phyloP scores from a whole-genome alignment of 805 yeast genomes.

The Lipomyces yamanashiensis region DNA sequence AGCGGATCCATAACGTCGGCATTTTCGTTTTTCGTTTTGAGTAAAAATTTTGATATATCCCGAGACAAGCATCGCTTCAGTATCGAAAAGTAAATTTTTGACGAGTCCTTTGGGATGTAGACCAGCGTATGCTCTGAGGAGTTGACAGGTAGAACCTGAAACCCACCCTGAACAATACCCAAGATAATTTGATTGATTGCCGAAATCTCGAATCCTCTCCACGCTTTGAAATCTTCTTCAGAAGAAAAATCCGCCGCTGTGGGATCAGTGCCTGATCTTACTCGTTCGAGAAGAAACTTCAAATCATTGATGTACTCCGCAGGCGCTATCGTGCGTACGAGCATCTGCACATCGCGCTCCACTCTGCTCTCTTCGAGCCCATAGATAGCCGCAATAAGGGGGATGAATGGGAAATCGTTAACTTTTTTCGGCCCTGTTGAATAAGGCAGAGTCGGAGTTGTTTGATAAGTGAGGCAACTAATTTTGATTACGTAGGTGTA shows the following conservation, averaged over 20 bases:
- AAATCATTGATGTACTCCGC: conserved; percentile 15
- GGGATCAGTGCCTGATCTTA: conserved; percentile 1
- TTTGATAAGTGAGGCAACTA: conserved; percentile 15
- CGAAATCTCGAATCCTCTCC: conserved; percentile 11
- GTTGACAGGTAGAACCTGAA: conserved; percentile 6
- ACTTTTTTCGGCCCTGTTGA: background rate
- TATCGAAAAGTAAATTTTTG: background rate
- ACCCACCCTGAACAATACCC: conserved; percentile 9
- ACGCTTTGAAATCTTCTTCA: conserved; percentile 6
- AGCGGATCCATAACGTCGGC: conserved; percentile 13
- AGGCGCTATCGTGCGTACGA: background rate
- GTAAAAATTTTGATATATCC: conserved; percentile 6
- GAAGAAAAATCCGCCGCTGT: conserved; percentile 8
- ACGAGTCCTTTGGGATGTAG: conserved; percentile 12
- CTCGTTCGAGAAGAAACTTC: conserved; percentile 10
- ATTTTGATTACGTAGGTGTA: conserved; percentile 14
- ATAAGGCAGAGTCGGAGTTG: conserved; percentile 11
- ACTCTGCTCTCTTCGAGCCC: background rate
- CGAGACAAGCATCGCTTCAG: conserved; percentile 7
- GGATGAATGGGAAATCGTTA: conserved; percentile 11
- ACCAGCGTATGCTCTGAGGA: conserved; percentile 5
- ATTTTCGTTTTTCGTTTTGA: background rate
- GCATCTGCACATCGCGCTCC: conserved; percentile 13
- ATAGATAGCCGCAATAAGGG: conserved; percentile 8
- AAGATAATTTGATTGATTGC: conserved; percentile 16